Evolutionary conservation across 345 rosid genomes (phyloP), one percentile per base, ranked within the genome.

Genomic region (Acer campestre): DNA sequence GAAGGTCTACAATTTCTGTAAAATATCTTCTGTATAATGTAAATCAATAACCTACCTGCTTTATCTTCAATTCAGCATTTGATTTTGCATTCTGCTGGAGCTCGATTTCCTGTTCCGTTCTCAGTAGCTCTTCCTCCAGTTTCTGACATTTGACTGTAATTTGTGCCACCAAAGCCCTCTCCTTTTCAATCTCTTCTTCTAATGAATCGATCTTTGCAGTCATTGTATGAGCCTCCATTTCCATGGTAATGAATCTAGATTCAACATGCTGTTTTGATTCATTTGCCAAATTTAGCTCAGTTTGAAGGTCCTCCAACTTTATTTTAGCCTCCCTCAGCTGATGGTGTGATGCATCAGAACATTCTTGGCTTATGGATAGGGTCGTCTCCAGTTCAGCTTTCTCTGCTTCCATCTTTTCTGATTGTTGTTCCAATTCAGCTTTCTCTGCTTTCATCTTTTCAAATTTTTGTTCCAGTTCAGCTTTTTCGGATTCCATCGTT

Each of bases 121-220:
- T 86, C 29, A 75, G 79, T 23, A 91, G 87, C 81, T 93, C 94
- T 80, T 93, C 91, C 83, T 95, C 97, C 78, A 95, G 72, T 68
- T 75, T 82, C 77, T 81, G 86, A 73, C 88, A 89, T 87, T 93
- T 95, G 78, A 68, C 77, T 11, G 75, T 78, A 20, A 85, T 86
- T 83, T 86, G 88, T 29, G 76, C 81, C 4, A 87, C 89, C 55
- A 79, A 65, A 64, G 81, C 84, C 85, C 85, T 93, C 82, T 91
- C 92, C 74, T 83, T 89, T 69, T 79, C 77, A 22, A 89, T 75
- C 74, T 93, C 96, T 66, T 82, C 88, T 82, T 93, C 86, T 65
- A 95, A 78, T 17, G 79, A 84, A 46, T 83, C 78, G 2, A 92
- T 88, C 82, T 86, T 88, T 25, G 85, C 84, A 25, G 82, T 71